phyloP scores from a whole-genome alignment of 257 asterid genomes.

The Solanum habrochaites region DNA sequence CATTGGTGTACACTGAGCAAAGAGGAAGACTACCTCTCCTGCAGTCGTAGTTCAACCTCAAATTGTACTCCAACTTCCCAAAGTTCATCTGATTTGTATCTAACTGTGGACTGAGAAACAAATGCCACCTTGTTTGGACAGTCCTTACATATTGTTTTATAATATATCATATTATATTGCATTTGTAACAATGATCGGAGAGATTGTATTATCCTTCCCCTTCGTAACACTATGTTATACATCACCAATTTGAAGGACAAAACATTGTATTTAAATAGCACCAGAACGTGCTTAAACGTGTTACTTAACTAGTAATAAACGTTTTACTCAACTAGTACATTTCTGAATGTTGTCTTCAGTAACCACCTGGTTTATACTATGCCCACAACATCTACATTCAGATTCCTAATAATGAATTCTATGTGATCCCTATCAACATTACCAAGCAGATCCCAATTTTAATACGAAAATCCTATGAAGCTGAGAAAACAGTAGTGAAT shows the following conservation, averaged over 20 bases:
- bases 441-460: not conserved
- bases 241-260: not conserved
- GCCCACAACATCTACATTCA: not conserved
- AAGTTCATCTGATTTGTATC: constrained; percentile 28
- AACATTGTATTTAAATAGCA: not conserved
- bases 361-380: not conserved
- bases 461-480: not conserved
- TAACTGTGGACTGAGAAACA: constrained; percentile 30
- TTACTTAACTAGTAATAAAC: no score
- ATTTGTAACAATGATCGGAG: not conserved
- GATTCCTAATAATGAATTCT: not conserved
- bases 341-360: not conserved
- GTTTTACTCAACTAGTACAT: not conserved
- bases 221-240: not conserved
- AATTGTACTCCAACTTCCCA: constrained; percentile 2
- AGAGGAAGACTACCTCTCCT: constrained; percentile 17
- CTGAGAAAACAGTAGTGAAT: not conserved
- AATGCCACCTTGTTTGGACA: not conserved
- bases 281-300: not conserved
- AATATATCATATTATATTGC: not conserved
- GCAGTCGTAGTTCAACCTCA: not conserved
- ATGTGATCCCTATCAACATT: not conserved
- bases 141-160: not conserved
- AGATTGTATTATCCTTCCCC: not conserved
- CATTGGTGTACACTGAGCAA: constrained; percentile 40